phyloP scores from a whole-genome alignment of 805 yeast species.

The Lipomyces spencermartinsiae region DNA sequence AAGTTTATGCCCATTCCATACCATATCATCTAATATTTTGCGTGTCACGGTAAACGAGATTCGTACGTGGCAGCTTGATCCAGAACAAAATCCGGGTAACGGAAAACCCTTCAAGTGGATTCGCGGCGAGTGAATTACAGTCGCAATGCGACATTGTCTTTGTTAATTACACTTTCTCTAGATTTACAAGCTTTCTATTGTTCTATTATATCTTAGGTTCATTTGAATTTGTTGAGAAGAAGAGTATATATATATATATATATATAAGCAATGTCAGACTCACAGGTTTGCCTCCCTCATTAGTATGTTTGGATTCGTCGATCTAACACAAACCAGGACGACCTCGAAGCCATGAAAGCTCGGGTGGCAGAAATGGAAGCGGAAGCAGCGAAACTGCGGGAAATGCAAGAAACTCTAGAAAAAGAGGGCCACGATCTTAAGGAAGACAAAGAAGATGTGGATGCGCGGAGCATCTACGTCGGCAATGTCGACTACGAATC shows the following conservation, averaged over 20 bases:
- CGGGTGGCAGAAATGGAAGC: slow-evolving; percentile 63
- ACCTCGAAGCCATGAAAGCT: slow-evolving; percentile 47
- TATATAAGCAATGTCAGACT: background rate
- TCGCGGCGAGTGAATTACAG: background rate
- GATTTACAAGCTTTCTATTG: background rate
- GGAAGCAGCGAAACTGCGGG: slow-evolving; percentile 67
- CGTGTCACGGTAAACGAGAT: no score
- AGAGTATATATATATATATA: no score
- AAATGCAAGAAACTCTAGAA: slow-evolving; percentile 59
- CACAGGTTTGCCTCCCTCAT: background rate
- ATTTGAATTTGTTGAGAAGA: background rate
- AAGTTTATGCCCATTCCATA: no score
- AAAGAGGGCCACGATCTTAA: slow-evolving; percentile 51
- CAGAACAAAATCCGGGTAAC: background rate
- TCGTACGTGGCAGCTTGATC: background rate
- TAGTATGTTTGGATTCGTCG: background rate
- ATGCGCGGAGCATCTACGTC: slow-evolving; percentile 76
- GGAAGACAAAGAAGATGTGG: slow-evolving; percentile 69
- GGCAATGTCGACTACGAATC: slow-evolving; percentile 85
- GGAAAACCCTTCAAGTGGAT: background rate
- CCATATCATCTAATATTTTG: no score
- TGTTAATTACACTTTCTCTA: background rate
- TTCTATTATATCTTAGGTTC: background rate
- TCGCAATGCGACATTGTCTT: background rate
- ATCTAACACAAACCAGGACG: slow-evolving; percentile 21